Evolutionary conservation across 345 rosid genomes (phyloP), one percentile per base, ranked within the genome.

Genomic region (Salix brachista): DNA sequence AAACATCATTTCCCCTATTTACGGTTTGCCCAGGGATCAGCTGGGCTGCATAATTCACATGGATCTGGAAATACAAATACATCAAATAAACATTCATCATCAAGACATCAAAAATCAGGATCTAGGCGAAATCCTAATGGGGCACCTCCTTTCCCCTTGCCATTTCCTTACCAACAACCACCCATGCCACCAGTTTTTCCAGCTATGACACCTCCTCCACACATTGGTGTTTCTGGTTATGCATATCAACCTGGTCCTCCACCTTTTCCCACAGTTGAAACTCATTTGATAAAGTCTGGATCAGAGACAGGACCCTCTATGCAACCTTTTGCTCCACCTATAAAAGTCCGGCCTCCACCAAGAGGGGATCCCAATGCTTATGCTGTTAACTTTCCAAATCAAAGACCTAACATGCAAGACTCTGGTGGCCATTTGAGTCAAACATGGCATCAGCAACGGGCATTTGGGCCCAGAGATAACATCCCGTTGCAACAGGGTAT

Each of bases 371-470:
- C 89, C 79, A 84, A 86, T 86, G 75, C 84, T 60, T 77, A 71
- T 79, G 79, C 50, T 73, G 80, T 74, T 72, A 84, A 85, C 75
- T 76, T 87, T 77, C 52, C 85, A 21, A 87, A 73, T 65, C 81
- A 87, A 84, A 86, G 96, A 77, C 84, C 91, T 48, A 85, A 60
- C 76, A 76, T 78, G 62, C 91, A 81, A 81, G 94, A 84, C 44
- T 78, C 90, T 34, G 79, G 84, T 75, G 83, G 79, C 56, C 89
- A 80, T 76, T 64, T 84, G 66, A 87, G 81, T 80, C 86, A 74
- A 65, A 81, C 78, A 64, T 93, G 96, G 99, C 87, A 83, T 83
- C 90, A 79, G 82, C 99, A 84, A 75, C 89, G 86, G 75, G 69
- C 88, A 16, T 88, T 86, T 83, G 78, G 77, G 73, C 84, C 87